A percentile compares a stretch with the other conserved stretches of the same genome.
Conservation (phyloP, 1,139 yeast species). For the Blastobotrys buckinghamii region DNA sequence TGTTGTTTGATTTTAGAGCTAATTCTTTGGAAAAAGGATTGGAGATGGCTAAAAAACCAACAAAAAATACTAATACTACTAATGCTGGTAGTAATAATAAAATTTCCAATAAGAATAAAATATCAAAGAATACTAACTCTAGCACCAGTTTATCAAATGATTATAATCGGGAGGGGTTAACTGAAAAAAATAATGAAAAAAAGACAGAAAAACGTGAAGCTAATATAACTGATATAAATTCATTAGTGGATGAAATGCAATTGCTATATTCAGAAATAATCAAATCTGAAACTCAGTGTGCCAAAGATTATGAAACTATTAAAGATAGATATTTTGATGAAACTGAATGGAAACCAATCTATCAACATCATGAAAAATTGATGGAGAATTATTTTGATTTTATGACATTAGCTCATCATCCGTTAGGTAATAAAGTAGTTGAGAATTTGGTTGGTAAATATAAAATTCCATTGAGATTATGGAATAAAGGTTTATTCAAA, state of each 20-base stretch:
- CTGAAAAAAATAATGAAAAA: background rate
- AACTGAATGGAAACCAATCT: slow-evolving; percentile 19
- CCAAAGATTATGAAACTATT: slow-evolving; percentile 13
- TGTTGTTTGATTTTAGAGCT: background rate
- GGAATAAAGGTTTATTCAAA: slow-evolving; percentile 32
- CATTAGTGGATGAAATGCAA: slow-evolving; percentile 19
- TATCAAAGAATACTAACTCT: too few relatives aligned
- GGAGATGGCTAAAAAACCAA: background rate
- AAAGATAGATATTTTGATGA: slow-evolving; percentile 17
- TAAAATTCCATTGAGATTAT: slow-evolving; percentile 29
- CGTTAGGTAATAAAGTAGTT: slow-evolving; percentile 25
- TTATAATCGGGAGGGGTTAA: too few relatives aligned
- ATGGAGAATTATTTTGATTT: slow-evolving; percentile 29
- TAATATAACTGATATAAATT: slow-evolving; percentile 6
- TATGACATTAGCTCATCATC: slow-evolving; percentile 26
- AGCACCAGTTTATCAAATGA: too few relatives aligned
- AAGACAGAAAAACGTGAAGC: background rate
- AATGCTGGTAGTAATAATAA: background rate
- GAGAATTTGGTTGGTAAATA: slow-evolving; percentile 26
- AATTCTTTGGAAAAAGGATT: background rate
- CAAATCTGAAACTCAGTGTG: slow-evolving; percentile 22
- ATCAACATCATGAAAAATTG: slow-evolving; percentile 21
- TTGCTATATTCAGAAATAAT: slow-evolving; percentile 24
- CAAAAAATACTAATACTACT: background rate
- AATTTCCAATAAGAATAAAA: background rate